phyloP scores from a whole-genome alignment of 805 yeast genomes.

The Wickerhamiella galacta region DNA sequence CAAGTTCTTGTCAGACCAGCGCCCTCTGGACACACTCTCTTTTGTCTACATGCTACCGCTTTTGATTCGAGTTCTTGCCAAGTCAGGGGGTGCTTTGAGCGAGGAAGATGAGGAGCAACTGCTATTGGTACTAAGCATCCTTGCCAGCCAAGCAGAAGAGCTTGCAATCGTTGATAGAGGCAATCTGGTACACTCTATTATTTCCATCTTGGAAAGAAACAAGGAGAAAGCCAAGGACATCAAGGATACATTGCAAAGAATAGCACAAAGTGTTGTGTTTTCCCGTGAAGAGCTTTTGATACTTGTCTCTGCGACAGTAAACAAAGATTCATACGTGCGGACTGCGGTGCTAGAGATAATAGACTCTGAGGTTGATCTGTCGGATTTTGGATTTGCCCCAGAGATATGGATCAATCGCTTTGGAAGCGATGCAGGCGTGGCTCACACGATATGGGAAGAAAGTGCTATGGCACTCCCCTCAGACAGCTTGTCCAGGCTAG shows the following conservation, averaged over 20 bases:
- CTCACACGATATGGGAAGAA: slow-evolving; percentile 75
- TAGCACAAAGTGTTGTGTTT: slow-evolving; percentile 57
- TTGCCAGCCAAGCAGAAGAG: slow-evolving; percentile 30
- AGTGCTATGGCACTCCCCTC: slow-evolving; percentile 36
- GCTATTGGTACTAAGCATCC: slow-evolving; percentile 55
- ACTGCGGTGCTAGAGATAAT: slow-evolving; percentile 64
- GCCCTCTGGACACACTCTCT: slow-evolving; percentile 49
- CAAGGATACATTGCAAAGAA: slow-evolving; percentile 63
- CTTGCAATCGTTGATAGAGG: slow-evolving; percentile 52
- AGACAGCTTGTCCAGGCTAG: slow-evolving; percentile 31
- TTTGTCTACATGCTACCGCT: slow-evolving; percentile 65
- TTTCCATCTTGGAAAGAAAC: slow-evolving; percentile 43
- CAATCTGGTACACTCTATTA: slow-evolving; percentile 41
- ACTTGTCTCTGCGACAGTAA: slow-evolving; percentile 37
- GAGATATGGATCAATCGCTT: slow-evolving; percentile 68
- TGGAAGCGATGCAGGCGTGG: slow-evolving; percentile 56
- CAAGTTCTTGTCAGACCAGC: slow-evolving; percentile 57
- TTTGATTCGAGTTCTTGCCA: slow-evolving; percentile 39
- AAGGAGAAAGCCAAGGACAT: slow-evolving; percentile 69
- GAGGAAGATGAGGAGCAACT: slow-evolving; percentile 88
- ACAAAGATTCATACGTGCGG: slow-evolving; percentile 57
- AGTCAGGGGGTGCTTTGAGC: slow-evolving; percentile 10
- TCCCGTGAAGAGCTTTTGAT: slow-evolving; percentile 40
- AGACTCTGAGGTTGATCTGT: slow-evolving; percentile 54
- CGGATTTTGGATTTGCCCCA: slow-evolving; percentile 32